These are phyloP conservation scores for Globisporangium acanthophoron DNA, from an alignment of 352 stramenopile species.

Conservation along the genomic window DNA sequence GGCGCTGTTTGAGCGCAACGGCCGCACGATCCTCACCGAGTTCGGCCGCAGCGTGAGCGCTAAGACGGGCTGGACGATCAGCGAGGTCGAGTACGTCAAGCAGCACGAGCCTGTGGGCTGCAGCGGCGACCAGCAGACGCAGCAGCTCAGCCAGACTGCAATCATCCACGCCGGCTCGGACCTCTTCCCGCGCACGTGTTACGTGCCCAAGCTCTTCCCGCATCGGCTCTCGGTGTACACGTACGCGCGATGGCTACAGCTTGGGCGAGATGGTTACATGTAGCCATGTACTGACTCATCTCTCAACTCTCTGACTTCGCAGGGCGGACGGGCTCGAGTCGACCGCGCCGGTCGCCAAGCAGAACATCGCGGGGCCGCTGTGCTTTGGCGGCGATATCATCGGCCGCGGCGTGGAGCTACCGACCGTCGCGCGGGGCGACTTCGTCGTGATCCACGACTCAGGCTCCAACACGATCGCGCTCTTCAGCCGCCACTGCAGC, in stretches of 20 bases:
- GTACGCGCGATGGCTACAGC: slow-evolving; percentile 29
- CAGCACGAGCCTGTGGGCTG: slow-evolving; percentile 27
- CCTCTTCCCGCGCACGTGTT: slow-evolving; percentile 86
- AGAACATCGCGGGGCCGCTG: slow-evolving; percentile 88
- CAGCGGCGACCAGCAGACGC: background rate
- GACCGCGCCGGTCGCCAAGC: slow-evolving; percentile 25
- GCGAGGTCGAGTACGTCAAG: slow-evolving; percentile 90
- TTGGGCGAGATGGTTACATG: background rate
- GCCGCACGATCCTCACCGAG: slow-evolving; percentile 86
- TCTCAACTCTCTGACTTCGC: background rate
- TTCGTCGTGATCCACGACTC: slow-evolving; percentile 86
- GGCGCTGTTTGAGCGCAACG: slow-evolving; percentile 75
- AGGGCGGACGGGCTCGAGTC: slow-evolving; percentile 47
- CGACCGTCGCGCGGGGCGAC: slow-evolving; percentile 60
- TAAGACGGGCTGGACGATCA: slow-evolving; percentile 86
- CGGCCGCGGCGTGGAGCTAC: slow-evolving; percentile 46
- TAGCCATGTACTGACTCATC: background rate
- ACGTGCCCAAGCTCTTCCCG: slow-evolving; percentile 69
- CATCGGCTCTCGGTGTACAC: slow-evolving; percentile 82
- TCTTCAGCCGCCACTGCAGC: slow-evolving; percentile 88
- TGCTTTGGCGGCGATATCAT: slow-evolving; percentile 91
- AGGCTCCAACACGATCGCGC: slow-evolving; percentile 83
- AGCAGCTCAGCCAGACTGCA: slow-evolving; percentile 48
- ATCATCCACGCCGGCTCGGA: slow-evolving; percentile 90
- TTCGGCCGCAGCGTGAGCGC: slow-evolving; percentile 85